Evolutionary conservation across 148 eudicot species (phyloP).

Genomic region (Suaeda aralocaspica): DNA sequence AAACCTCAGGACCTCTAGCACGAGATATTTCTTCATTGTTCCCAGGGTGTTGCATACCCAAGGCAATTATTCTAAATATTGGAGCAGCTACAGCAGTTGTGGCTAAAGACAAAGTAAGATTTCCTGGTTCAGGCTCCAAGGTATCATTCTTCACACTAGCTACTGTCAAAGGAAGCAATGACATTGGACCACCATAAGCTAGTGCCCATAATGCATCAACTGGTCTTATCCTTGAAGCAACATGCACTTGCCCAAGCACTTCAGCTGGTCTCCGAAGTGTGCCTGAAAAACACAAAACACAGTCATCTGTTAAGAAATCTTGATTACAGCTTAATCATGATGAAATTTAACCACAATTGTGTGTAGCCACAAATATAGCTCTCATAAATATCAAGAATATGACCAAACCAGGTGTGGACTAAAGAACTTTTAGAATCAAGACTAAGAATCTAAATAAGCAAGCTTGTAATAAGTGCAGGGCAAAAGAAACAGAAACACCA

Average conservation of each 20-base stretch:
- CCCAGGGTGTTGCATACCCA: conserved; percentile 84
- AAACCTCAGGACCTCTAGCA: conserved; percentile 78
- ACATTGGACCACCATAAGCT: conserved; percentile 95
- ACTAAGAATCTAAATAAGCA: neutral
- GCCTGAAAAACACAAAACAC: conserved; percentile 44
- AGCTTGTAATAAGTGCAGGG: neutral
- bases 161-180: conserved; percentile 84
- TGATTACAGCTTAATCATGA: neutral
- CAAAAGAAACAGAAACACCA: neutral
- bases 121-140: conserved; percentile 74
- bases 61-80: conserved; percentile 79
- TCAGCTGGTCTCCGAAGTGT: conserved; percentile 87
- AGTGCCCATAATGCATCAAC: conserved; percentile 94
- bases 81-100: conserved; percentile 90
- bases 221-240: conserved; percentile 89
- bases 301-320: neutral
- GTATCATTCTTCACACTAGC: conserved; percentile 62
- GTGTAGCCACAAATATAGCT: neutral
- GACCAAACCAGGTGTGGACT: neutral
- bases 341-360: neutral
- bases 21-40: conserved; percentile 84
- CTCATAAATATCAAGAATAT: neutral
- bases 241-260: conserved; percentile 97
- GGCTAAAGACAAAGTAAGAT: conserved; percentile 52
- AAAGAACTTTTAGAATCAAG: neutral